Conservation (phyloP, 768 basidiomycete species). For the Scleroderma citrinum region DNA sequence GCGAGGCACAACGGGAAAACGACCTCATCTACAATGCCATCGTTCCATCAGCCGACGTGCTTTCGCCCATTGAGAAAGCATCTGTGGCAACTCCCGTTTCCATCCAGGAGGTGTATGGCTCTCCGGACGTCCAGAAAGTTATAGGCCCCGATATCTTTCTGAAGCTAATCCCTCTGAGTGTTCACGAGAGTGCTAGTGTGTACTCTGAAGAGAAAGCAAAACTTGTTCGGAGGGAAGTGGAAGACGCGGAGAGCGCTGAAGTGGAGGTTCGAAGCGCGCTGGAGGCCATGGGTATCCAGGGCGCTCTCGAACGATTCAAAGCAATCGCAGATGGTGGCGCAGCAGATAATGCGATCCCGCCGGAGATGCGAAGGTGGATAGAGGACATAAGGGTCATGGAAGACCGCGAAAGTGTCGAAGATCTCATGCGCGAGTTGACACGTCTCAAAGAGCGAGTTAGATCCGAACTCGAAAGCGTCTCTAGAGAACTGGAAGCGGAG, state of each 20-base stretch:
- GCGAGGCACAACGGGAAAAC: conserved; percentile 81
- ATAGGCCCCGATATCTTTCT: conserved; percentile 91
- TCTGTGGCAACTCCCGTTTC: conserved; percentile 77
- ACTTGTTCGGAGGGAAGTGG: conserved; percentile 80
- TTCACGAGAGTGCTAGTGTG: conserved; percentile 92
- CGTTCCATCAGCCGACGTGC: conserved; percentile 68
- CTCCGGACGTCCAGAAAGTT: conserved; percentile 88
- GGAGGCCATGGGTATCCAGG: conserved; percentile 76
- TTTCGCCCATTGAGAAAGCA: conserved; percentile 79
- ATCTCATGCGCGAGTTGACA: conserved; percentile 52
- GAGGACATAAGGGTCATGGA: conserved; percentile 71
- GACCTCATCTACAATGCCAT: conserved; percentile 97
- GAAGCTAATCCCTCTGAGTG: conserved; percentile 82
- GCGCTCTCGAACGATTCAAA: conserved; percentile 60
- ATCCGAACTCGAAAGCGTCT: conserved; percentile 54
- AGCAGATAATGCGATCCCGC: conserved; percentile 60
- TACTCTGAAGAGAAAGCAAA: conserved; percentile 99
- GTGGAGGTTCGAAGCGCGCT: conserved; percentile 72
- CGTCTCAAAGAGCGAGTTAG: conserved; percentile 53
- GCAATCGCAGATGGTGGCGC: conserved; percentile 63
- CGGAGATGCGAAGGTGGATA: conserved; percentile 67
- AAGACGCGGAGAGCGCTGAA: conserved; percentile 80
- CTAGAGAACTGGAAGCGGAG: conserved; percentile 72
- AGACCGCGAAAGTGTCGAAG: conserved; percentile 61
- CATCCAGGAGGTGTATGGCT: conserved; percentile 91